Evolutionary conservation across 345 rosid genomes (phyloP).

Genomic region (Brassica cretica): DNA sequence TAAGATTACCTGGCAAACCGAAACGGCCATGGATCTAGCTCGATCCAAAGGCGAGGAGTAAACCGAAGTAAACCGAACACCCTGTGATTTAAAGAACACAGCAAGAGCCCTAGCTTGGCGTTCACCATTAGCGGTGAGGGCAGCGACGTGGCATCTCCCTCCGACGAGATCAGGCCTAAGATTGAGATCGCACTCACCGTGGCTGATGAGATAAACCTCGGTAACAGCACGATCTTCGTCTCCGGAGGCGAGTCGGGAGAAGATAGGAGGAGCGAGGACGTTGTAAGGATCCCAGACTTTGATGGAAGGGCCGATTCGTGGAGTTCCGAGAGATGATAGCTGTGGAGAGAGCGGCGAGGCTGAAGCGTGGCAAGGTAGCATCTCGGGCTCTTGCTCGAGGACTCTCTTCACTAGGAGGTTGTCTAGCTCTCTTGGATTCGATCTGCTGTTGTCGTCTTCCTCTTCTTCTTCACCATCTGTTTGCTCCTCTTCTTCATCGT

Average conservation of each 20-base stretch:
- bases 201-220: slow-evolving; percentile 74
- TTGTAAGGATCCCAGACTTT: slow-evolving; percentile 98
- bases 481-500: slow-evolving; percentile 48
- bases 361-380: slow-evolving; percentile 86
- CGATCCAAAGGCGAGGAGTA: slow-evolving; percentile 82
- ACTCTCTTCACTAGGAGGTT: slow-evolving; percentile 71
- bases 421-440: slow-evolving; percentile 36
- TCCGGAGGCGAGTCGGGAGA: slow-evolving; percentile 33
- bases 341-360: slow-evolving; percentile 95
- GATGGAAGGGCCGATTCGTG: slow-evolving; percentile 83
- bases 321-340: slow-evolving; percentile 83
- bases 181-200: slow-evolving; percentile 77
- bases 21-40: slow-evolving; percentile 75
- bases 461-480: slow-evolving; percentile 41
- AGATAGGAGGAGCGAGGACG: slow-evolving; percentile 68
- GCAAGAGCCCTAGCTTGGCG: slow-evolving; percentile 95
- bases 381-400: slow-evolving; percentile 85
- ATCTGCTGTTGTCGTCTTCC: slow-evolving; percentile 34
- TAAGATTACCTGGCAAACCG: slow-evolving; percentile 70
- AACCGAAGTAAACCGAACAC: slow-evolving; percentile 67
- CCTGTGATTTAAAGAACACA: slow-evolving; percentile 76
- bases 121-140: slow-evolving; percentile 70
- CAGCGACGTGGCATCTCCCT: slow-evolving; percentile 72
- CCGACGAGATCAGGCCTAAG: slow-evolving; percentile 76
- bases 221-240: slow-evolving; percentile 45